These are phyloP conservation scores for Trichoderma simmonsii DNA, from an alignment of 2,329 filamentous ascomycete genomes.

Conservation along the genomic window DNA sequence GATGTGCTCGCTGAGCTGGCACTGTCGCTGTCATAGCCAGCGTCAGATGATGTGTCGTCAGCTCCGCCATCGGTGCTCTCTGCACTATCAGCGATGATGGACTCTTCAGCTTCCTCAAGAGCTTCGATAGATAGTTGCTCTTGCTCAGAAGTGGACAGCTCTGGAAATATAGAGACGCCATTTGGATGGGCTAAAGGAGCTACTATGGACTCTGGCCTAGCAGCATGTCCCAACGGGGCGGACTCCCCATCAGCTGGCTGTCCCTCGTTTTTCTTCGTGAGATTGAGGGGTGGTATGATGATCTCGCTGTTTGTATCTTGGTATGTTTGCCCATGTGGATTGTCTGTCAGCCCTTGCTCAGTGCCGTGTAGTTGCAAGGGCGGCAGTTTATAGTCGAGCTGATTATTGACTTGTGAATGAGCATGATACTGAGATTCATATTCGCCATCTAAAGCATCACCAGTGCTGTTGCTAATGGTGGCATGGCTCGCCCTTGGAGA, in stretches of 20 bases:
- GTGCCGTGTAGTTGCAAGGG: not conserved
- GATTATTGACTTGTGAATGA: not conserved
- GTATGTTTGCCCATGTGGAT: not conserved
- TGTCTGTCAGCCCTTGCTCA: not conserved
- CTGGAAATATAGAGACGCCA: slow-evolving; percentile 37
- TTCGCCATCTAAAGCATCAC: not conserved
- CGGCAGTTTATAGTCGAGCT: not conserved
- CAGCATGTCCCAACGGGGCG: not conserved
- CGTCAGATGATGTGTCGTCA: slow-evolving; percentile 31
- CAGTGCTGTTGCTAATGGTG: not conserved
- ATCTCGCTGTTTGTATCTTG: not conserved
- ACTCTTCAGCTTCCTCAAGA: slow-evolving; percentile 35
- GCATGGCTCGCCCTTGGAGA: not conserved
- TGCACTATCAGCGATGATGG: slow-evolving; percentile 35
- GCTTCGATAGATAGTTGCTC: slow-evolving; percentile 37
- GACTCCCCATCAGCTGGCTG: not conserved
- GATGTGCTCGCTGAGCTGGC: slow-evolving; percentile 38
- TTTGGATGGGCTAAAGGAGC: slow-evolving; percentile 39
- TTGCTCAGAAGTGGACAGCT: slow-evolving; percentile 35
- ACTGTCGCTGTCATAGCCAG: slow-evolving; percentile 38
- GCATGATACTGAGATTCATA: not conserved
- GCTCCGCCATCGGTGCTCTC: slow-evolving; percentile 23
- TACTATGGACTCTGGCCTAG: slow-evolving; percentile 22
- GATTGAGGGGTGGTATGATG: not conserved
- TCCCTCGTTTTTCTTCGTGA: not conserved